These are phyloP conservation scores for Tylopilus plumbeoviolaceoides DNA, from an alignment of 768 basidiomycete genomes.

Conservation along the genomic window DNA sequence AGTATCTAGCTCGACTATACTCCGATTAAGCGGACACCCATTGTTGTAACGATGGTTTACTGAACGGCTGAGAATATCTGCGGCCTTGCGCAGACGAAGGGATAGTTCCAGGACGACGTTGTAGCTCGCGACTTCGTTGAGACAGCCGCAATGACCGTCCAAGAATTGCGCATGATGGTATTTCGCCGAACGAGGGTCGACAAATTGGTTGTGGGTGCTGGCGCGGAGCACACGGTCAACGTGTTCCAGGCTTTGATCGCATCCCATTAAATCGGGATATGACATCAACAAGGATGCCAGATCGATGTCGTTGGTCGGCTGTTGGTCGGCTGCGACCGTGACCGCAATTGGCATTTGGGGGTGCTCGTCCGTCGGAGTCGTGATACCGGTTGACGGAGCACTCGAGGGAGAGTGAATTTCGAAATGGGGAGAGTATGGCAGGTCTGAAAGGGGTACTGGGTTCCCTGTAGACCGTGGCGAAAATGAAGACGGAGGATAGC, in stretches of 20 bases:
- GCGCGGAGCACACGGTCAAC: constrained; percentile 4
- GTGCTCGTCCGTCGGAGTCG: constrained; percentile 47
- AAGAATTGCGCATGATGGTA: constrained; percentile 10
- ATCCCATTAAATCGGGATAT: constrained; percentile 24
- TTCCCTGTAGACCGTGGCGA: no score
- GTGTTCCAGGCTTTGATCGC: constrained; percentile 11
- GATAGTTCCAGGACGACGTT: constrained; percentile 34
- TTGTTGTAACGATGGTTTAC: no score
- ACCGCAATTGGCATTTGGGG: constrained; percentile 29
- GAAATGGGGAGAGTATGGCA: constrained; percentile 6
- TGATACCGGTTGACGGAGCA: constrained; percentile 31
- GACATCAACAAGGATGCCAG: constrained; percentile 39
- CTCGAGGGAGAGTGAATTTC: constrained; percentile 23
- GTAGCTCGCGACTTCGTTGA: constrained; percentile 51
- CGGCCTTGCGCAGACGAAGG: no score
- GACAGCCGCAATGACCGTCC: constrained; percentile 52
- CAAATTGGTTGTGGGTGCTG: neutral
- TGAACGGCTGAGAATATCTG: no score
- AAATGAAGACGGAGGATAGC: no score
- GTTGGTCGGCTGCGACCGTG: constrained; percentile 21
- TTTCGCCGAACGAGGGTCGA: constrained; percentile 11
- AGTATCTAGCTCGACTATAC: no score
- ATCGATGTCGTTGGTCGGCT: constrained; percentile 36
- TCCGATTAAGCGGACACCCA: no score
- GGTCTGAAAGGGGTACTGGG: no score